Conservation (phyloP, 1,284 basidiomycete genomes). For the Melampsora larici-populina region DNA sequence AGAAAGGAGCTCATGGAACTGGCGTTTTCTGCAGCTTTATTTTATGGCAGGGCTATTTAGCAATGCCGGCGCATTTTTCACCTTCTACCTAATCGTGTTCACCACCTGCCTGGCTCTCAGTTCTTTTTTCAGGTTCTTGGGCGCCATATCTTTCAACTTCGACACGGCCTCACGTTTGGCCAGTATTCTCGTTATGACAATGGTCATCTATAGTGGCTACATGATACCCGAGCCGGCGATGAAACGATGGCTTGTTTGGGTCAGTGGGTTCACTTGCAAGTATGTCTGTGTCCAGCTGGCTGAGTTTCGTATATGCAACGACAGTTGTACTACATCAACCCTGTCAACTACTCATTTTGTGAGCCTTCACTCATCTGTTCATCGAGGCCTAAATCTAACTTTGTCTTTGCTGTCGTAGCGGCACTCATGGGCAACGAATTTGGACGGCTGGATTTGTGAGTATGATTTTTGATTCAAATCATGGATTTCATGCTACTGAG, state of each 20-base stretch:
- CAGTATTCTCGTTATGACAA: conserved; percentile 49
- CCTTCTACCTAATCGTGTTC: conserved; percentile 53
- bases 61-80: conserved; percentile 58
- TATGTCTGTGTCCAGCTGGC: background rate
- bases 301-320: background rate
- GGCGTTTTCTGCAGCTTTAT: conserved; percentile 43
- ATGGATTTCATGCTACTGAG: background rate
- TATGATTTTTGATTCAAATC: background rate
- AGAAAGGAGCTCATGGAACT: background rate
- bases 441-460: conserved; percentile 57
- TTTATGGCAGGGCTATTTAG: conserved; percentile 56
- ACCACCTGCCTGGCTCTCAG: conserved; percentile 50
- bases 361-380: background rate
- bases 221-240: conserved; percentile 61
- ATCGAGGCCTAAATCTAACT: background rate
- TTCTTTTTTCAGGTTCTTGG: conserved; percentile 58
- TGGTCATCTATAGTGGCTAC: no score
- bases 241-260: conserved; percentile 89
- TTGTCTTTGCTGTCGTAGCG: conserved; percentile 58
- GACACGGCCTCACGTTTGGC: conserved; percentile 60
- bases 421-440: no score
- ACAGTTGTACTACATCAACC: conserved; percentile 61
- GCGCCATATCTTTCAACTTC: conserved; percentile 56
- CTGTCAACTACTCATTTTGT: conserved; percentile 63
- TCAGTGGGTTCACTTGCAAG: conserved; percentile 52